Evolutionary conservation across 2,329 filamentous ascomycete genomes (phyloP).

Genomic region (Gnomoniopsis smithogilvyi): DNA sequence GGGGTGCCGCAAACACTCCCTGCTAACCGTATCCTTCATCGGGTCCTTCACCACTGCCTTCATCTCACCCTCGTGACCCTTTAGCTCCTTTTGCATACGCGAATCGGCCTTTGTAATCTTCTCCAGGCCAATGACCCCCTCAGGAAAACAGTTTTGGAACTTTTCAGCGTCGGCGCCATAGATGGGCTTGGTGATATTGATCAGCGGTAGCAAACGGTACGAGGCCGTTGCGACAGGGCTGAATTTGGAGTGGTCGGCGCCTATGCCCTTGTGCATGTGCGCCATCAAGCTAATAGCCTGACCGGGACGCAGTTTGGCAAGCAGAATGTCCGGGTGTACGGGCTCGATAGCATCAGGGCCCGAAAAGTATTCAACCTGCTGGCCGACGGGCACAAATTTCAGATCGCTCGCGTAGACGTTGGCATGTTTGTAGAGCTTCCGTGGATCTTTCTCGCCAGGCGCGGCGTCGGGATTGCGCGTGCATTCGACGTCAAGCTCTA

Average conservation of each 20-base stretch:
- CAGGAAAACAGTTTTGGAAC: slow-evolving; percentile 85
- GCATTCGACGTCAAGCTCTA: slow-evolving; percentile 77
- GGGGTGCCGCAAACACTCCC: slow-evolving; percentile 85
- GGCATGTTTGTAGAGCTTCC: slow-evolving; percentile 80
- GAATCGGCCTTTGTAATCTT: slow-evolving; percentile 67
- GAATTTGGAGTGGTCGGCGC: slow-evolving; percentile 94
- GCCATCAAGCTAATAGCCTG: slow-evolving; percentile 84
- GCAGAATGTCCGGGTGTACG: slow-evolving; percentile 86
- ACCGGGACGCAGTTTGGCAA: slow-evolving; percentile 89
- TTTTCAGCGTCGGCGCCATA: slow-evolving; percentile 83
- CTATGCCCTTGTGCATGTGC: slow-evolving; percentile 94
- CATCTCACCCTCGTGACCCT: slow-evolving; percentile 71
- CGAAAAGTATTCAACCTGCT: slow-evolving; percentile 66
- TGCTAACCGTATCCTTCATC: slow-evolving; percentile 92
- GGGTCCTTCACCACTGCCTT: slow-evolving; percentile 86
- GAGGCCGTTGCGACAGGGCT: slow-evolving; percentile 93
- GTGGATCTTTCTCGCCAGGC: slow-evolving; percentile 73
- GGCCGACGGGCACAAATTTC: slow-evolving; percentile 70
- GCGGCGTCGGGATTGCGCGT: slow-evolving; percentile 72
- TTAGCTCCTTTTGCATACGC: slow-evolving; percentile 60
- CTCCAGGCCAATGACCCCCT: slow-evolving; percentile 80
- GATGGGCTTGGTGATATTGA: slow-evolving; percentile 80
- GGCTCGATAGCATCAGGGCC: slow-evolving; percentile 68
- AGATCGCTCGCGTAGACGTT: slow-evolving; percentile 80
- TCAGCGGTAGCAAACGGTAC: slow-evolving; percentile 86